These are phyloP conservation scores for Pseudoscleropodium purum DNA, from an alignment of 225 moss, liverwort and hornwort genomes.

Conservation along the genomic window DNA sequence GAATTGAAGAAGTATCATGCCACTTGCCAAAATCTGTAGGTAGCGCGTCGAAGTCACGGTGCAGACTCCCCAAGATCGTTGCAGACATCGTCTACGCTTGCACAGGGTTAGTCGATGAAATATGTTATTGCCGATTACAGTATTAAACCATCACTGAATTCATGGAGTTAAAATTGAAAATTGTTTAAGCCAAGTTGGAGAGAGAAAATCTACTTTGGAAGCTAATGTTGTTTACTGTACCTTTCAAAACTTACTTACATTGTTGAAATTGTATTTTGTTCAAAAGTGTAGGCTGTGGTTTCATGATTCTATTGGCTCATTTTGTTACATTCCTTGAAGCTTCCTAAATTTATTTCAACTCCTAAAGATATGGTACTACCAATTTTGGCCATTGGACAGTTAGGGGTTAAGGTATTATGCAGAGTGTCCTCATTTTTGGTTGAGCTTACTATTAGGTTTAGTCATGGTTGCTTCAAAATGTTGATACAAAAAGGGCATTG, in stretches of 20 bases:
- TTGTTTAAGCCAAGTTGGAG: not conserved
- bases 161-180: not conserved
- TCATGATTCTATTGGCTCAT: not conserved
- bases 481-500: not conserved
- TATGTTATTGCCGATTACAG: not conserved
- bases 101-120: conserved; percentile 8
- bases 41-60: conserved; percentile 16
- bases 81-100: conserved; percentile 11
- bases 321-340: not conserved
- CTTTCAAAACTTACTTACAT: not conserved
- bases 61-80: not conserved
- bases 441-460: not conserved
- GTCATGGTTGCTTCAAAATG: not conserved
- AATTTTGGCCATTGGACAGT: not conserved
- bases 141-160: not conserved
- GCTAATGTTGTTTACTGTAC: not conserved
- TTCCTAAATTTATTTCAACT: not conserved
- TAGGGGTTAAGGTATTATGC: not conserved
- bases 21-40: not conserved
- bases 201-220: not conserved
- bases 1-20: not conserved
- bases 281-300: not conserved
- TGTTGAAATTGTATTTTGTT: not conserved
- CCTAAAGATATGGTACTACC: not conserved
- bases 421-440: not conserved